phyloP scores from a whole-genome alignment of 192 early-diverging fungal species.

The Obelidium mucronatum region DNA sequence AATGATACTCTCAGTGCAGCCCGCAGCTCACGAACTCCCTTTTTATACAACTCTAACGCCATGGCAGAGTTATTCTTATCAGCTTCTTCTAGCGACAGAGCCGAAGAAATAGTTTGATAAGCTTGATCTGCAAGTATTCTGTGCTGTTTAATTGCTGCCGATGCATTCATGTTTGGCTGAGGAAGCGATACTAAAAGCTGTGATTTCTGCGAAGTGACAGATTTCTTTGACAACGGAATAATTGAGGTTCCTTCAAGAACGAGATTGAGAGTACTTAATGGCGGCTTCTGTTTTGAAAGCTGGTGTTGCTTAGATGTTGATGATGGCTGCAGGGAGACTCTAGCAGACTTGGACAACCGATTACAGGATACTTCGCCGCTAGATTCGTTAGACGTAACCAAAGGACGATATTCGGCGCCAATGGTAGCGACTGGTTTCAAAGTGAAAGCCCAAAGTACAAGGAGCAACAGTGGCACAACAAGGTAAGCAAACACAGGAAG shows the following conservation, averaged over 20 bases:
- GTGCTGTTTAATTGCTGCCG: conserved; percentile 29
- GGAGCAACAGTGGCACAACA: too few species aligned
- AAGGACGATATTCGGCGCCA: too few species aligned
- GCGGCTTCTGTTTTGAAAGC: too few species aligned
- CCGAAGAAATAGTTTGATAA: conserved; percentile 47
- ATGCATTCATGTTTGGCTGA: neutral
- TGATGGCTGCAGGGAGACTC: too few species aligned
- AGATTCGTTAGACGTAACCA: too few species aligned
- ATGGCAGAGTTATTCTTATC: conserved; percentile 28
- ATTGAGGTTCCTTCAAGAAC: neutral
- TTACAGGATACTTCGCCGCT: too few species aligned
- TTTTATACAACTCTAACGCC: conserved; percentile 49
- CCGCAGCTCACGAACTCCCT: conserved; percentile 47
- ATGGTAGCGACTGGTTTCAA: too few species aligned
- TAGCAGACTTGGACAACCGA: too few species aligned
- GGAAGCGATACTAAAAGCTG: neutral
- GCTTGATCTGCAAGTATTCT: conserved; percentile 48
- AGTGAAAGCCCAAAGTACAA: too few species aligned
- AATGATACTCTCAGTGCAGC: conserved; percentile 46
- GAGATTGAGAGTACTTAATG: neutral
- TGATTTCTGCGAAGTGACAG: neutral
- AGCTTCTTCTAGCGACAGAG: conserved; percentile 46
- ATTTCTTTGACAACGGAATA: neutral
- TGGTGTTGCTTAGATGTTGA: too few species aligned
- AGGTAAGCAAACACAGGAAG: too few species aligned